Conservation (phyloP, 2,329 filamentous ascomycete species). For the Atkinsonella hypoxylon region DNA sequence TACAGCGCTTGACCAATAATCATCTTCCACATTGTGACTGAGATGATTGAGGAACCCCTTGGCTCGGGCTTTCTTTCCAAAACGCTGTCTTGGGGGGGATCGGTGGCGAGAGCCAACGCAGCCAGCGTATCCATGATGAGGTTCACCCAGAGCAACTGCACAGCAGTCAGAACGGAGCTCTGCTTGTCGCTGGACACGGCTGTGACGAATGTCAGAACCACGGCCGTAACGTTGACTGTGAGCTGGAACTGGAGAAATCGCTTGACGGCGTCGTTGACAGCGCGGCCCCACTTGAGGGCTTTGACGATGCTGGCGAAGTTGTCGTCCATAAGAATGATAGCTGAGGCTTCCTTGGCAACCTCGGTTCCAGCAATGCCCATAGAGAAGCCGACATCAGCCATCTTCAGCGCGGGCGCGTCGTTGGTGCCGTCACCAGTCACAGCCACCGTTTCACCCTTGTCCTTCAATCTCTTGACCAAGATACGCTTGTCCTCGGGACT, state of each 20-base stretch:
- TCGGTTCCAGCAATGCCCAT: constrained; percentile 80
- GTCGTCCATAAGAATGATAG: constrained; percentile 80
- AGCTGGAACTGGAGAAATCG: constrained; percentile 68
- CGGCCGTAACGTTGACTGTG: constrained; percentile 85
- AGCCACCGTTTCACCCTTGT: constrained; percentile 64
- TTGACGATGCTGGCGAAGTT: constrained; percentile 82
- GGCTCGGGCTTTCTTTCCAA: constrained; percentile 61
- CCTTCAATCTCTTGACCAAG: constrained; percentile 58
- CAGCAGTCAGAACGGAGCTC: constrained; percentile 68
- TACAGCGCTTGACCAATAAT: constrained; percentile 87
- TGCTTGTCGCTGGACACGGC: constrained; percentile 61
- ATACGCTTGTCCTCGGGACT: constrained; percentile 69
- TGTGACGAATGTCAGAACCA: constrained; percentile 76
- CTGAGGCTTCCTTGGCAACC: constrained; percentile 74
- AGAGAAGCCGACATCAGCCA: constrained; percentile 72
- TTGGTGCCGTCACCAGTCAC: constrained; percentile 79
- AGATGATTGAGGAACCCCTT: constrained; percentile 54
- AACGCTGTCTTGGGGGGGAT: constrained; percentile 74
- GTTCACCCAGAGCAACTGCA: constrained; percentile 92
- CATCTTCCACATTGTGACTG: constrained; percentile 98
- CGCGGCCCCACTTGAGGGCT: constrained; percentile 68
- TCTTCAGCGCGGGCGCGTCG: constrained; percentile 69
- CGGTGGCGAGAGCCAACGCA: constrained; percentile 76
- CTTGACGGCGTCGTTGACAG: constrained; percentile 67
- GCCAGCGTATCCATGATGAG: constrained; percentile 96